Conservation (phyloP, 176 grass and related monocot species). For the Dactylis glomerata region DNA sequence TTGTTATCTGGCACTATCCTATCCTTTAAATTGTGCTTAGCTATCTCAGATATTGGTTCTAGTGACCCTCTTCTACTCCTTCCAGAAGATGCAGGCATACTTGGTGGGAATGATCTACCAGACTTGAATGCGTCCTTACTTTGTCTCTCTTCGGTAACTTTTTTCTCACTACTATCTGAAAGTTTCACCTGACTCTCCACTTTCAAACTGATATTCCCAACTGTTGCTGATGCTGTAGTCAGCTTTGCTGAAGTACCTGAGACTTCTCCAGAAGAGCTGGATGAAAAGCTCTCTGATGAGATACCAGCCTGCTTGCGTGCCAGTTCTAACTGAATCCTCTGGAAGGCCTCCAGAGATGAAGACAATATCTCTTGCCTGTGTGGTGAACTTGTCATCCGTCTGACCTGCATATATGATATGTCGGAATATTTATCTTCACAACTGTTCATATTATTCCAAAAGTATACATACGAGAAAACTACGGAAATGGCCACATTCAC, state of each 20-base stretch:
- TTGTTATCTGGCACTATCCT: constrained; percentile 64
- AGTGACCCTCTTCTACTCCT: constrained; percentile 73
- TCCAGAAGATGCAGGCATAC: constrained; percentile 39
- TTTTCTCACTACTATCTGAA: constrained; percentile 44
- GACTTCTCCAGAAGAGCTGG: constrained; percentile 48
- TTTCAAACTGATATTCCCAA: constrained; percentile 62
- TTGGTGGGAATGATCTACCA: constrained; percentile 36
- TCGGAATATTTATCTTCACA: background rate
- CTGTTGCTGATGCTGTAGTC: constrained; percentile 52
- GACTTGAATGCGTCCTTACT: constrained; percentile 46
- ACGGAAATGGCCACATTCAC: background rate
- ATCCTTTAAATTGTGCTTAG: constrained; percentile 59
- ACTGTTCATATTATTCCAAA: background rate
- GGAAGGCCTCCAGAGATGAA: constrained; percentile 98
- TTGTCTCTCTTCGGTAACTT: constrained; percentile 43
- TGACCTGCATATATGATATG: constrained; percentile 61
- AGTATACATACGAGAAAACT: background rate
- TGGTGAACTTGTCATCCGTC: constrained; percentile 94
- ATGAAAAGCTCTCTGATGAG: constrained; percentile 42
- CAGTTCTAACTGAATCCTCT: constrained; percentile 85
- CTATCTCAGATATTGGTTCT: constrained; percentile 69
- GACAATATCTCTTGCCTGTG: constrained; percentile 99
- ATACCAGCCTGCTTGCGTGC: constrained; percentile 65
- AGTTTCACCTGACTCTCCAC: constrained; percentile 55
- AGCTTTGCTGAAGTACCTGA: constrained; percentile 26